Evolutionary conservation across 345 rosid genomes (phyloP).

Genomic region (Erysimum cheiranthoides): DNA sequence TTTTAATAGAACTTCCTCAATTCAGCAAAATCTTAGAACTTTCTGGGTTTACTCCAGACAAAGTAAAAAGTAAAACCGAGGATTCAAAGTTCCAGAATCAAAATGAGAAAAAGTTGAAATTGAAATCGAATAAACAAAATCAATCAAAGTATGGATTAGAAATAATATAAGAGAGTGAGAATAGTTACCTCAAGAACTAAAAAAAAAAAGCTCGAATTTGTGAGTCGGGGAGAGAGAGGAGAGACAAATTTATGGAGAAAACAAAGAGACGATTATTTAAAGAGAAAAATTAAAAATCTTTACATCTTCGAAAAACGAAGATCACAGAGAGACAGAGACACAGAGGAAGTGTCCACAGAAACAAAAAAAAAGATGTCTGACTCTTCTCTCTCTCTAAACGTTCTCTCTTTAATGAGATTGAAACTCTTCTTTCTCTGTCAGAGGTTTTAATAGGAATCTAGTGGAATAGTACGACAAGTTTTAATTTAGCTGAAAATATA

Average conservation of each 20-base stretch:
- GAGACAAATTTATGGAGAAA: constrained; percentile 23
- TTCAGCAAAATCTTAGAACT: constrained; percentile 12
- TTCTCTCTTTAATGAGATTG: constrained; percentile 26
- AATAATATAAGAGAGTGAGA: constrained; percentile 24
- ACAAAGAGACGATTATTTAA: constrained; percentile 16
- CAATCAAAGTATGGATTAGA: background rate
- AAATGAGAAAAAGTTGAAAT: background rate
- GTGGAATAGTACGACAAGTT: constrained; percentile 9
- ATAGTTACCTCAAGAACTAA: constrained; percentile 29
- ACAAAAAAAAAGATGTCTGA: background rate
- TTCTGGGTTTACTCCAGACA: constrained; percentile 9
- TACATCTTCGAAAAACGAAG: constrained; percentile 35
- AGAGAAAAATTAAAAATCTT: background rate
- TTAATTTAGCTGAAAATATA: background rate
- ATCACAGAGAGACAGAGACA: constrained; percentile 21
- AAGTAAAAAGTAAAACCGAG: background rate
- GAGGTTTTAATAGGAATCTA: constrained; percentile 46
- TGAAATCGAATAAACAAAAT: background rate
- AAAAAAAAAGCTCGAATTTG: background rate
- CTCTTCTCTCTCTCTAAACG: constrained; percentile 36
- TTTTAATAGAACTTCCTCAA: background rate
- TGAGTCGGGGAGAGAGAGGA: constrained; percentile 23
- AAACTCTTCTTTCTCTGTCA: constrained; percentile 18
- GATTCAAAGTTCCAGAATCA: background rate
- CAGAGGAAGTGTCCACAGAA: constrained; percentile 29